Percentiles rank a stretch among this genome's conserved stretches.
Conservation (phyloP, 1,284 basidiomycete genomes). For the Agroathelia rolfsii region DNA sequence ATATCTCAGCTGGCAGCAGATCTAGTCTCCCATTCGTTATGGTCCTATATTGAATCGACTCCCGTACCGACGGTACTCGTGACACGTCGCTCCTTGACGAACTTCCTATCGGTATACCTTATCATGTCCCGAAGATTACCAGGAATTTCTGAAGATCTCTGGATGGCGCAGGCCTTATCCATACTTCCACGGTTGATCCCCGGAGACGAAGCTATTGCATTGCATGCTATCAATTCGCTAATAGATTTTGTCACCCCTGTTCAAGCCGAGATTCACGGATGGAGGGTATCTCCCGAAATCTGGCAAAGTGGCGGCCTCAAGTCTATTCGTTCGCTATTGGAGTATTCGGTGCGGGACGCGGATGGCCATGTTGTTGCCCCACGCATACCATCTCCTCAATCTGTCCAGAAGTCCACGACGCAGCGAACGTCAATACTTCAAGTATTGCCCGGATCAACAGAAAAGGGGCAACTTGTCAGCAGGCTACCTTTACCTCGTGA, state of each 20-base stretch:
- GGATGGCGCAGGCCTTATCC: constrained; percentile 55
- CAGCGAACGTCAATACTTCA: constrained; percentile 44
- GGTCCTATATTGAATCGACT: constrained; percentile 24
- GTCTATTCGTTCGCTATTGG: constrained; percentile 52
- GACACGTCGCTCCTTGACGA: constrained; percentile 36
- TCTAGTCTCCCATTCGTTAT: constrained; percentile 40
- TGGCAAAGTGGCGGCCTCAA: constrained; percentile 42
- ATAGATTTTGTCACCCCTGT: constrained; percentile 26
- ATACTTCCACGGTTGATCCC: constrained; percentile 46
- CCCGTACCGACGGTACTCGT: constrained; percentile 6
- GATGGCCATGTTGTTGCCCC: constrained; percentile 15
- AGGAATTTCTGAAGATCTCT: constrained; percentile 41
- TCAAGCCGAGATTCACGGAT: constrained; percentile 29
- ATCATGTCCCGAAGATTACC: constrained; percentile 45
- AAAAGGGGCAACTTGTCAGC: constrained; percentile 13
- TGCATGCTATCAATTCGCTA: constrained; percentile 29
- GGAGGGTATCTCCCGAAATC: constrained; percentile 28
- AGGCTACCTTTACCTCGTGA: constrained; percentile 63
- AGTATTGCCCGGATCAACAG: constrained; percentile 8
- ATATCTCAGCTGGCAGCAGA: constrained; percentile 42
- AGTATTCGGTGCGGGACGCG: constrained; percentile 26
- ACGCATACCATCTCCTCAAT: constrained; percentile 34
- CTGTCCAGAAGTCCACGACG: constrained; percentile 44
- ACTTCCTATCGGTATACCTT: constrained; percentile 44
- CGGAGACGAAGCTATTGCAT: constrained; percentile 53